A percentile compares a stretch with the other conserved stretches of the same genome.
Conservation (phyloP, 805 yeast genomes). For the Metschnikowia shivogae region DNA sequence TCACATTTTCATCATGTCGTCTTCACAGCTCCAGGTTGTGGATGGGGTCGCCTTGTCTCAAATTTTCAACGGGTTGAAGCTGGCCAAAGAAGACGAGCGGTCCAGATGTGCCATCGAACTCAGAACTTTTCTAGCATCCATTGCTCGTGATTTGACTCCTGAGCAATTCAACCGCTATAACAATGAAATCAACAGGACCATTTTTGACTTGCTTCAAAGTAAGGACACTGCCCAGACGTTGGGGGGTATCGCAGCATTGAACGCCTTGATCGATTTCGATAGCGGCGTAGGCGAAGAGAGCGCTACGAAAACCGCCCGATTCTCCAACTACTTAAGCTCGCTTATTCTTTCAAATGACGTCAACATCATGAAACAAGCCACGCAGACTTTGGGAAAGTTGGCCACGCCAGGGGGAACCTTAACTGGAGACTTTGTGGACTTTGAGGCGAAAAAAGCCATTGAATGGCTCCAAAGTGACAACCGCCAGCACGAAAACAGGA, state of each 20-base stretch:
- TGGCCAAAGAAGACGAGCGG: constrained; percentile 40
- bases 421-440: constrained; percentile 90
- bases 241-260: constrained; percentile 91
- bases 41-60: constrained; percentile 51
- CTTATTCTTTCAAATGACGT: constrained; percentile 78
- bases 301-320: constrained; percentile 83
- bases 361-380: constrained; percentile 82
- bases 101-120: constrained; percentile 65
- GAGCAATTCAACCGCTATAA: constrained; percentile 80
- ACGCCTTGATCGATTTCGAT: constrained; percentile 79
- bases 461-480: constrained; percentile 87
- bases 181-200: constrained; percentile 80
- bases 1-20: constrained; percentile 9
- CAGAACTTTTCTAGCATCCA: constrained; percentile 60
- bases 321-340: constrained; percentile 82
- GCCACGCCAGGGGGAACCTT: constrained; percentile 87
- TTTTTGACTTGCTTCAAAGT: constrained; percentile 79
- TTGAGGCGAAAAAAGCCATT: constrained; percentile 80
- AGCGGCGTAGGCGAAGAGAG: constrained; percentile 72
- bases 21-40: constrained; percentile 18
- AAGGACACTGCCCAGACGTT: constrained; percentile 66
- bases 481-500: constrained; percentile 69
- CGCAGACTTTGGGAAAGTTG: constrained; percentile 79
- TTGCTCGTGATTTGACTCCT: constrained; percentile 75
- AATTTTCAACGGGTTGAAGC: constrained; percentile 49